phyloP scores from a whole-genome alignment of 352 stramenopile species.

The Globisporangium acanthophoron region DNA sequence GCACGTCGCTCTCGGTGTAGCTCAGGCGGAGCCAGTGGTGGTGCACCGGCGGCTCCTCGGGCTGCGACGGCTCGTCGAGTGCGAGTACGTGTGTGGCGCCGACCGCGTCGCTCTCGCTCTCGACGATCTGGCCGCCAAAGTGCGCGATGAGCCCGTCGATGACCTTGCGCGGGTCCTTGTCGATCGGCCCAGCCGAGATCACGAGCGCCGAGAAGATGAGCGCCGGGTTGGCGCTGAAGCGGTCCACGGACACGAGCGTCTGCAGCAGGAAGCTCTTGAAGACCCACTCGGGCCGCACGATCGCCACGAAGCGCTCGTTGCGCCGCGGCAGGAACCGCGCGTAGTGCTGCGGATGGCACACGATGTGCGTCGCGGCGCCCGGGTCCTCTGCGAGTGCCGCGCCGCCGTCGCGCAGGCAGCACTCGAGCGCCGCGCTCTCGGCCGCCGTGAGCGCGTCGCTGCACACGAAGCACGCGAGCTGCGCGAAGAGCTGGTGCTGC shows the following conservation, averaged over 20 bases:
- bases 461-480: constrained; percentile 50
- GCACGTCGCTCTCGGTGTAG: constrained; percentile 41
- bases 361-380: constrained; percentile 54
- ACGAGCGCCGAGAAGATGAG: constrained; percentile 77
- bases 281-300: constrained; percentile 78
- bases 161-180: constrained; percentile 76
- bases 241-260: constrained; percentile 50
- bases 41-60: constrained; percentile 22
- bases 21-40: constrained; percentile 38
- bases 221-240: constrained; percentile 69
- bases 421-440: constrained; percentile 42
- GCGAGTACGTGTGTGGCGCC: constrained; percentile 73
- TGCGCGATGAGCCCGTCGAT: constrained; percentile 75
- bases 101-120: constrained; percentile 32
- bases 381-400: constrained; percentile 35
- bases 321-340: constrained; percentile 35
- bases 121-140: constrained; percentile 75
- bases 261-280: constrained; percentile 70
- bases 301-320: constrained; percentile 62
- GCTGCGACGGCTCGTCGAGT: constrained; percentile 33
- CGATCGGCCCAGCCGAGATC: constrained; percentile 63
- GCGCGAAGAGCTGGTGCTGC: constrained; percentile 35
- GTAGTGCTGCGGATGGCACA: constrained; percentile 60
- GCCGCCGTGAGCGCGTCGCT: constrained; percentile 31
- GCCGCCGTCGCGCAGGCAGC: constrained; percentile 58